Evolutionary conservation across 257 asterid genomes (phyloP).

Genomic region (Linderniella brevidens): DNA sequence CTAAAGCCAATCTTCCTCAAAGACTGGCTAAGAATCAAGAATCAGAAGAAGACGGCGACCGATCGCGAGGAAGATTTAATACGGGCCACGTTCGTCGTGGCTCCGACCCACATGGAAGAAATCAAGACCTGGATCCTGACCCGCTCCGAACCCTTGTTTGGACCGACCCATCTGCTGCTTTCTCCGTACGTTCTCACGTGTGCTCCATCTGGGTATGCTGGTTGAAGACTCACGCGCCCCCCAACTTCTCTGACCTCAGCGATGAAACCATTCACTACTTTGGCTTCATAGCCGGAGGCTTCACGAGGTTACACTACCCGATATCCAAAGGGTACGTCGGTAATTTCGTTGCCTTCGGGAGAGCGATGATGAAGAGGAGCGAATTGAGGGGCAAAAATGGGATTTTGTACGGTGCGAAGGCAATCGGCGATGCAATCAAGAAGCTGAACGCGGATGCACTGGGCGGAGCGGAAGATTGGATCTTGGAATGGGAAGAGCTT

Average conservation of each 20-base stretch:
- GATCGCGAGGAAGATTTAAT: not conserved
- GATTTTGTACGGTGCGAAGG: conserved; percentile 14
- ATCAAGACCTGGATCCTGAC: conserved; percentile 25
- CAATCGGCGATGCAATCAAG: conserved; percentile 21
- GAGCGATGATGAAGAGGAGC: conserved; percentile 5
- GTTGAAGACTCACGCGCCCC: conserved; percentile 13
- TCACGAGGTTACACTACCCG: conserved; percentile 13
- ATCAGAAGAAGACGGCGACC: not conserved
- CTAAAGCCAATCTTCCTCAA: conserved; percentile 12
- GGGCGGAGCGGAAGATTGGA: conserved; percentile 19
- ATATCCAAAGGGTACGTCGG: conserved; percentile 20
- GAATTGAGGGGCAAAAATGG: conserved; percentile 15
- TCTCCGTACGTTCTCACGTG: conserved; percentile 19
- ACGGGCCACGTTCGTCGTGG: conserved; percentile 22
- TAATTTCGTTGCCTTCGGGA: conserved; percentile 22
- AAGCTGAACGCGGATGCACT: conserved; percentile 16
- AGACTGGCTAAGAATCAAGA: conserved; percentile 9
- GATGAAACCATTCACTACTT: conserved; percentile 11
- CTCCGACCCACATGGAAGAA: conserved; percentile 18
- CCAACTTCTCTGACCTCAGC: not conserved
- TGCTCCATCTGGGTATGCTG: conserved; percentile 27
- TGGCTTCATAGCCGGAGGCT: conserved; percentile 26
- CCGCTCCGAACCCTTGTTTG: conserved; percentile 14
- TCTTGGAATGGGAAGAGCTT: conserved; percentile 18
- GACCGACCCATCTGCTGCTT: conserved; percentile 20